phyloP scores from a whole-genome alignment of 257 asterid species.

The Rehmannia glutinosa region DNA sequence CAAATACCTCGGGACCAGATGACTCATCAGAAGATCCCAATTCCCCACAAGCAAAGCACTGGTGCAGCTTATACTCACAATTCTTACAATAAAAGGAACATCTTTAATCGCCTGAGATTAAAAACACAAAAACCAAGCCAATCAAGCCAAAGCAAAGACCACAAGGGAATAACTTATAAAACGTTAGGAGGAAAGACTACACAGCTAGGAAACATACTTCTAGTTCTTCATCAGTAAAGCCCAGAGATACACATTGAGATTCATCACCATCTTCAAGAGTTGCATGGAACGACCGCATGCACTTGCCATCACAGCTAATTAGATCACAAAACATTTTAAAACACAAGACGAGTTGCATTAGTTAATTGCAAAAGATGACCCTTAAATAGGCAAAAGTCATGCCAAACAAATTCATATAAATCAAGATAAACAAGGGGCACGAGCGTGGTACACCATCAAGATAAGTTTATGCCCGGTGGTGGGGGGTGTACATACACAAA shows the following conservation, averaged over 20 bases:
- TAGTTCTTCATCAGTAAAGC: constrained; percentile 42
- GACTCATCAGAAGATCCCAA: constrained; percentile 86
- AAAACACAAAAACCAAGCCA: constrained; percentile 15
- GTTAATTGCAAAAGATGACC: not conserved
- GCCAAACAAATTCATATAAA: not conserved
- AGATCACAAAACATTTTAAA: not conserved
- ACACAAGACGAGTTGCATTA: not conserved
- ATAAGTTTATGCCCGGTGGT: not conserved
- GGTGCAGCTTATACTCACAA: constrained; percentile 69
- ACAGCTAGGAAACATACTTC: constrained; percentile 37
- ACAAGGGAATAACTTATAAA: not conserved
- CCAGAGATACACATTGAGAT: constrained; percentile 60
- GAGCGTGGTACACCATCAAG: not conserved
- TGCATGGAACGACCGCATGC: constrained; percentile 90
- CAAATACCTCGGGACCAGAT: constrained; percentile 68
- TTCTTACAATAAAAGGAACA: constrained; percentile 57
- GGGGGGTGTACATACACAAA: not conserved
- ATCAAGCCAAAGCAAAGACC: constrained; percentile 4
- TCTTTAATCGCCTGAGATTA: constrained; percentile 40
- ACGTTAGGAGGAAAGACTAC: not conserved
- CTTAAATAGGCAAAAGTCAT: not conserved
- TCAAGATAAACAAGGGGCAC: not conserved
- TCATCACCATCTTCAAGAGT: constrained; percentile 55
- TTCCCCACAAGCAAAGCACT: constrained; percentile 80
- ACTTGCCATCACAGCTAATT: constrained; percentile 82